Conservation (phyloP, 2,329 filamentous ascomycete species). For the Aureobasidium uvarum region DNA sequence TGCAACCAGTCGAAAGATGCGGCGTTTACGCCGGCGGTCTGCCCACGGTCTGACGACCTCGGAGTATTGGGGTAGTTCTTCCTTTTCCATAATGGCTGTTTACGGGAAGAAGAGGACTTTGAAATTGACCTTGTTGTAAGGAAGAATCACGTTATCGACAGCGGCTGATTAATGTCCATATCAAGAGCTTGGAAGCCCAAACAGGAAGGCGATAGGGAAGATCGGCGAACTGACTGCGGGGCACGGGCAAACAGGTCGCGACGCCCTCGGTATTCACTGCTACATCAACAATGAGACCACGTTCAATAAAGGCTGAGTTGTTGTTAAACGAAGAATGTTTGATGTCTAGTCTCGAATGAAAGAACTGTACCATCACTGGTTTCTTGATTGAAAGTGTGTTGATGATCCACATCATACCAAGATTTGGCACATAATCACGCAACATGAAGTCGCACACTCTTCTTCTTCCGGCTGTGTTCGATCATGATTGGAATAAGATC, state of each 20-base stretch:
- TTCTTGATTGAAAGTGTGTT: too few species aligned
- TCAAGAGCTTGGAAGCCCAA: neutral
- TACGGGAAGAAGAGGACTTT: neutral
- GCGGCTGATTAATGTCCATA: slow-evolving; percentile 6
- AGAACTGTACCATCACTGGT: too few species aligned
- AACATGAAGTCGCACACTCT: too few species aligned
- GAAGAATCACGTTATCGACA: slow-evolving; percentile 13
- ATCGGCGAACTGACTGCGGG: slow-evolving; percentile 14
- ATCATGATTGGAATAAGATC: too few species aligned
- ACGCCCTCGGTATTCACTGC: neutral
- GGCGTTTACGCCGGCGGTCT: slow-evolving; percentile 20
- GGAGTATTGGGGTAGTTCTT: slow-evolving; percentile 23
- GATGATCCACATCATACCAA: too few species aligned
- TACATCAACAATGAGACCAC: neutral
- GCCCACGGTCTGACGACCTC: slow-evolving; percentile 24
- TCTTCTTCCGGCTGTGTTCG: too few species aligned
- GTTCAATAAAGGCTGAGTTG: too few species aligned
- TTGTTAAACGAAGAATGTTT: too few species aligned
- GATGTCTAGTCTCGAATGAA: too few species aligned
- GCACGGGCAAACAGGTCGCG: neutral
- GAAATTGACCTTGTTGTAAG: neutral
- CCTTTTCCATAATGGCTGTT: slow-evolving; percentile 20
- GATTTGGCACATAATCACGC: too few species aligned
- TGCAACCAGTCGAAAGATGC: slow-evolving; percentile 20
- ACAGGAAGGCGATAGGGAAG: slow-evolving; percentile 21